A percentile compares a stretch with the other conserved stretches of the same genome.
Conservation (phyloP, 2,329 filamentous ascomycete genomes). For the Sclerotinia sclerotiorum region DNA sequence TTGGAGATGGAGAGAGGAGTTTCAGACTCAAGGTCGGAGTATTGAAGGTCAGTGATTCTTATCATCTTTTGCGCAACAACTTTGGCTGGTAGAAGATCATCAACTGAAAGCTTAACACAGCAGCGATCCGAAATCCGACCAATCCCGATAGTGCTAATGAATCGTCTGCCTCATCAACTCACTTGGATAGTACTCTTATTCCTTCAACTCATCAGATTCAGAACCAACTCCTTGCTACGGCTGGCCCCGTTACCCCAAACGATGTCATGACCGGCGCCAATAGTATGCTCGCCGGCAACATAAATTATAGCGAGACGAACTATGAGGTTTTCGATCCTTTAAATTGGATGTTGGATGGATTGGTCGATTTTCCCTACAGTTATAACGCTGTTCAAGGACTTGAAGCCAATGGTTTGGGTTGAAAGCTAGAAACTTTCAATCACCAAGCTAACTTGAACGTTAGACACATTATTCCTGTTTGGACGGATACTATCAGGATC, state of each 20-base stretch:
- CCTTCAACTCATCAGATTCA: constrained; percentile 40
- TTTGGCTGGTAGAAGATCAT: not conserved
- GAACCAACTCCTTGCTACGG: constrained; percentile 33
- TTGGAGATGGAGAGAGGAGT: constrained; percentile 83
- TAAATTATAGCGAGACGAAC: constrained; percentile 63
- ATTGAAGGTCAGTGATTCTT: constrained; percentile 63
- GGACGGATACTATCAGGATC: no score
- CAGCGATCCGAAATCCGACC: constrained; percentile 81
- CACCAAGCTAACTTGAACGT: not conserved
- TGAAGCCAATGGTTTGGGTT: constrained; percentile 42
- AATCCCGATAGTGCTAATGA: constrained; percentile 77
- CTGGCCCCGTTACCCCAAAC: constrained; percentile 32
- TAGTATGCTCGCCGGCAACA: constrained; percentile 35
- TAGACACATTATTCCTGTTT: no score
- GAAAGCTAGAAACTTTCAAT: constrained; percentile 7
- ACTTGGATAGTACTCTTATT: constrained; percentile 60
- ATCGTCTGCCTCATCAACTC: constrained; percentile 67
- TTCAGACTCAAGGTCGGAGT: constrained; percentile 65
- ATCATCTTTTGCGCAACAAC: constrained; percentile 21
- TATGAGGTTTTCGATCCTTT: constrained; percentile 91
- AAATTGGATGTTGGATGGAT: constrained; percentile 88
- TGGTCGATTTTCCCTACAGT: constrained; percentile 75
- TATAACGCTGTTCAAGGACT: constrained; percentile 56
- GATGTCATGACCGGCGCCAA: constrained; percentile 32
- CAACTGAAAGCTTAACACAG: constrained; percentile 41